These are phyloP conservation scores for Astrephomene gubernaculifera DNA, from an alignment of 139 green algal genomes.

Conservation along the genomic window DNA sequence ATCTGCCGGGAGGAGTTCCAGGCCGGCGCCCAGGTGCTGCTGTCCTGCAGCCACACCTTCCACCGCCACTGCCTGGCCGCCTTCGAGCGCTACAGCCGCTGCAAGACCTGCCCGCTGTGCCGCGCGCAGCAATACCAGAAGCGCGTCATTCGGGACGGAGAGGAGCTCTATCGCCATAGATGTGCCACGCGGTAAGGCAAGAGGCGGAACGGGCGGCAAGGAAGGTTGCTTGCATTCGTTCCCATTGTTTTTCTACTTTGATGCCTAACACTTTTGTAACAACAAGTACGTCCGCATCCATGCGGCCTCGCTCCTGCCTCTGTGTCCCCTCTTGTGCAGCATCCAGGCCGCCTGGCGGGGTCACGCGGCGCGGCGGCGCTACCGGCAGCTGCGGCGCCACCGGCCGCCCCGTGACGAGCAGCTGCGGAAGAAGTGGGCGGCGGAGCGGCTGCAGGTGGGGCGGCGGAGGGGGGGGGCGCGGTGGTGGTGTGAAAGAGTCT, in stretches of 20 bases:
- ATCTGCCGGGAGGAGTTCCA: conserved; percentile 75
- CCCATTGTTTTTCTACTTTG: too few species aligned
- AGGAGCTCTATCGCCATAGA: conserved; percentile 44
- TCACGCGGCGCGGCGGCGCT: conserved; percentile 46
- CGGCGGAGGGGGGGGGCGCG: background rate
- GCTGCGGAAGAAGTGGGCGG: conserved; percentile 64
- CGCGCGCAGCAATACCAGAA: conserved; percentile 75
- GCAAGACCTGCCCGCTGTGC: conserved; percentile 75
- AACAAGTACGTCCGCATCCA: too few species aligned
- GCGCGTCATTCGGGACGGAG: conserved; percentile 64
- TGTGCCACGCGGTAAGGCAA: conserved; percentile 51
- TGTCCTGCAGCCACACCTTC: conserved; percentile 78
- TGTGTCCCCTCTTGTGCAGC: background rate
- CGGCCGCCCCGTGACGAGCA: conserved; percentile 52
- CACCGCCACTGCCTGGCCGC: conserved; percentile 71
- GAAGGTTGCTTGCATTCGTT: too few species aligned
- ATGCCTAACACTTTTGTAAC: too few species aligned
- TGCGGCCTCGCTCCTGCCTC: too few species aligned
- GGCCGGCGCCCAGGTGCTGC: conserved; percentile 61
- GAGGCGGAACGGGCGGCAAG: too few species aligned
- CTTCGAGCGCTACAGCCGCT: conserved; percentile 68
- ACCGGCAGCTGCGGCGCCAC: conserved; percentile 44
- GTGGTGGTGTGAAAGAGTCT: too few species aligned
- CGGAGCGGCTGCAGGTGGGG: conserved; percentile 56
- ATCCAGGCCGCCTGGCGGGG: conserved; percentile 70